Evolutionary conservation across 2,329 filamentous ascomycete species (phyloP).

Genomic region (Stagonosporopsis cucurbitacearum): DNA sequence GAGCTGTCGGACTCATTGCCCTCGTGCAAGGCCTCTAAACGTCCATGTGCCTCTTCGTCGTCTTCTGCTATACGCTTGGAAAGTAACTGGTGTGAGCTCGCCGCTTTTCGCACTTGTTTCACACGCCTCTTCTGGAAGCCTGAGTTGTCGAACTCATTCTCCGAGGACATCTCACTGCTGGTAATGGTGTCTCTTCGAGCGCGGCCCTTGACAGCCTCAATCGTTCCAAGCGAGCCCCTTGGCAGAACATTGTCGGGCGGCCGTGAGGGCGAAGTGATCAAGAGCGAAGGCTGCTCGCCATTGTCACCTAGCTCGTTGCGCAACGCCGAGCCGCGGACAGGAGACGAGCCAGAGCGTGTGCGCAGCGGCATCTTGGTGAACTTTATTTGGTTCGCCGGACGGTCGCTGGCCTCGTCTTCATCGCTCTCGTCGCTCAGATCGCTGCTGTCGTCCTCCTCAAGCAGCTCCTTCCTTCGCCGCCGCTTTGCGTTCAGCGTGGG

Average conservation of each 20-base stretch:
- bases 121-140: slow-evolving; percentile 66
- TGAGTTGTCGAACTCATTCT: slow-evolving; percentile 76
- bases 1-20: slow-evolving; percentile 49
- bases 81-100: slow-evolving; percentile 60
- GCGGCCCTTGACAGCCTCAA: slow-evolving; percentile 73
- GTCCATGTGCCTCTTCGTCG: slow-evolving; percentile 40
- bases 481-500: slow-evolving; percentile 69
- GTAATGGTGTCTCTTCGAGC: slow-evolving; percentile 77
- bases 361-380: slow-evolving; percentile 95
- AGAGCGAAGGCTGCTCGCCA: slow-evolving; percentile 60
- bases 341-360: slow-evolving; percentile 85
- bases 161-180: slow-evolving; percentile 82
- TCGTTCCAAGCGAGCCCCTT: slow-evolving; percentile 73
- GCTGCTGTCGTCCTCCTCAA: slow-evolving; percentile 85
- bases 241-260: slow-evolving; percentile 58
- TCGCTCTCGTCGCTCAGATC: slow-evolving; percentile 86
- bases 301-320: slow-evolving; percentile 64
- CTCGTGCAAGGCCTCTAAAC: slow-evolving; percentile 51
- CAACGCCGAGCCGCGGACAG: slow-evolving; percentile 58
- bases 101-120: slow-evolving; percentile 65
- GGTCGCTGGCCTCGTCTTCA: slow-evolving; percentile 67
- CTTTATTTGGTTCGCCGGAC: slow-evolving; percentile 87
- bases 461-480: slow-evolving; percentile 72
- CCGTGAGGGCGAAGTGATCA: slow-evolving; percentile 63
- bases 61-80: slow-evolving; percentile 62